phyloP scores from a whole-genome alignment of 2,329 filamentous ascomycete genomes.

The Hysterium pulicare region DNA sequence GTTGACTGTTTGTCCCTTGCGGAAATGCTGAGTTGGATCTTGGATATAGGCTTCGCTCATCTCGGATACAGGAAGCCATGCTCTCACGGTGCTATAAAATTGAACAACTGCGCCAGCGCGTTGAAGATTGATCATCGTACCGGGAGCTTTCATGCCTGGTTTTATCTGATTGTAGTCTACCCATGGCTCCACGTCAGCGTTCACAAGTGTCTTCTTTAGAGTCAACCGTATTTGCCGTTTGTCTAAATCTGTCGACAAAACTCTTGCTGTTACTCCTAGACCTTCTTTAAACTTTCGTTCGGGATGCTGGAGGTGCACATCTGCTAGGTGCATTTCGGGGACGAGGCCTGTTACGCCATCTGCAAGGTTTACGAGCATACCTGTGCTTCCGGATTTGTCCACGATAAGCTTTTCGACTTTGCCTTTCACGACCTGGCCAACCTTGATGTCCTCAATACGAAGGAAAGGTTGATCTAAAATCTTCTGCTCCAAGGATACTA shows the following conservation, averaged over 20 bases:
- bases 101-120: constrained; percentile 80
- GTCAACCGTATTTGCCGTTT: constrained; percentile 82
- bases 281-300: constrained; percentile 95
- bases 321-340: constrained; percentile 81
- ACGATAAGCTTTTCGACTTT: constrained; percentile 82
- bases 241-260: constrained; percentile 72
- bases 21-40: constrained; percentile 86
- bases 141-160: constrained; percentile 74
- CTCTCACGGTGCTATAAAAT: constrained; percentile 81
- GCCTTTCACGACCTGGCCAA: constrained; percentile 77
- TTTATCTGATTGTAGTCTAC: constrained; percentile 71
- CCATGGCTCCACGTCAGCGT: constrained; percentile 79
- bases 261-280: constrained; percentile 76
- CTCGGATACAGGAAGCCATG: constrained; percentile 87
- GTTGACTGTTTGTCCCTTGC: constrained; percentile 83
- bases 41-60: constrained; percentile 98
- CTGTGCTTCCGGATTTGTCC: constrained; percentile 72
- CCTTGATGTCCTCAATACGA: constrained; percentile 81
- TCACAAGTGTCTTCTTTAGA: constrained; percentile 89
- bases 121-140: constrained; percentile 81
- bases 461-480: constrained; percentile 86
- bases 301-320: constrained; percentile 82
- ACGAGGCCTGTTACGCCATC: constrained; percentile 89
- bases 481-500: constrained; percentile 77
- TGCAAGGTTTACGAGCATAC: constrained; percentile 77